Base-by-base conservation (phyloP, 345 rosid genomes). In the Turnera subulata region DNA sequence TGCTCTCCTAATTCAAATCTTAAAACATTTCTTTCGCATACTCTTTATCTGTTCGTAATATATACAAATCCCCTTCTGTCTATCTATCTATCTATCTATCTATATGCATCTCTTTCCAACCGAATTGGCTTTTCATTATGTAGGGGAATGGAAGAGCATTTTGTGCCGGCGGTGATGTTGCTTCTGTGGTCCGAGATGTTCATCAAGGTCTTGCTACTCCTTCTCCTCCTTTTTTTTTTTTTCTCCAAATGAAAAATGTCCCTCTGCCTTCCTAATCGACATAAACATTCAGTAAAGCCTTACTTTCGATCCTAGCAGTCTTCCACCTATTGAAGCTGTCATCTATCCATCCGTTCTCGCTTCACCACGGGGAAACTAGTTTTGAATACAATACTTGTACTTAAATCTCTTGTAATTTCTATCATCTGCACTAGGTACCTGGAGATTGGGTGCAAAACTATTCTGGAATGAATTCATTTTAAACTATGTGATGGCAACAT, bases 121-220 rank as follows among this genome's bases (percentile, higher is more conserved):
- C 6, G 3, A 1, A 11, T 11, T 22, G 7, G 8, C 12, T 12
- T 48, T 9, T 13, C 14, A 2, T 22, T 23, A 20, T 64, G 11
- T 29, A 86, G 95, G 91, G 91, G 12, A 78, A 69, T 39, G 95
- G 97, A 56, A 80, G 87, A 76, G 84, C 94, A 16, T 88, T 91
- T 53, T 88, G 80, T 65, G 89, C 88, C 6, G 93, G 94, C 33
- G 96, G 96, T 26, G 97, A 91, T 73, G 89, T 84, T 55, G 73
- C 82, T 29, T 69, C 82, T 49, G 79, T 88, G 39, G 80, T 65
- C 62, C 75, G 40, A 63, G 76, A 74, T 56, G 74, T 84, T 18
- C 40, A 35, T 25, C 39, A 65, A 54, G 83, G 91, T 84, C 18
- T 39, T 17, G 18, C 13, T 69, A 37, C 22, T 46, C 15, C 21